Conservation (phyloP, 106 monocot species). For the Allium cepa region DNA sequence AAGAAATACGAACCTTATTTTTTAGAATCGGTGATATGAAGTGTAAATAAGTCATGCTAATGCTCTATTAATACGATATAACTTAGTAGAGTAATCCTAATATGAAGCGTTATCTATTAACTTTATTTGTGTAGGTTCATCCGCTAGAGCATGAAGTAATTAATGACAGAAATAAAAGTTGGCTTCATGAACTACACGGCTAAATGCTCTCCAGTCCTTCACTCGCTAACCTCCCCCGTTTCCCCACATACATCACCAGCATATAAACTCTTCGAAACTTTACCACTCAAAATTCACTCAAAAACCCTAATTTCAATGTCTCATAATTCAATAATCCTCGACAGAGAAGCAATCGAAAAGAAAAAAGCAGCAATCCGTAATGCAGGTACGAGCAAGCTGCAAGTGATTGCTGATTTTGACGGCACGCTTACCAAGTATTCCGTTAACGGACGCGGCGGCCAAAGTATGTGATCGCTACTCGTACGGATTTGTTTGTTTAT, state of each 20-base stretch:
- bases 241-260: slow-evolving; percentile 2
- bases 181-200: no score
- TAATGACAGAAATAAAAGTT: no score
- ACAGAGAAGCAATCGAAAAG: slow-evolving; percentile 29
- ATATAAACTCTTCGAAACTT: neutral
- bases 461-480: slow-evolving; percentile 28
- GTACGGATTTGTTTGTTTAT: no score
- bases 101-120: no score
- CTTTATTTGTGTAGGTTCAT: no score
- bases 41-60: no score
- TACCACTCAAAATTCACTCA: neutral
- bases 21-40: no score
- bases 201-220: no score
- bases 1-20: no score
- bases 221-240: neutral
- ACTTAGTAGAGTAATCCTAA: no score
- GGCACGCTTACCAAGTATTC: slow-evolving; percentile 69
- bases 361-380: slow-evolving; percentile 49
- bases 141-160: no score
- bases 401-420: slow-evolving; percentile 85
- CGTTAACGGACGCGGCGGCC: slow-evolving; percentile 62
- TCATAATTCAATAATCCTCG: slow-evolving; percentile 14
- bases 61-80: no score
- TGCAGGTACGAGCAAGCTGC: slow-evolving; percentile 36
- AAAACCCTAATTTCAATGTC: slow-evolving; percentile 1